These are phyloP conservation scores for Neophaeococcomyces aloes DNA, from an alignment of 2,329 filamentous ascomycete species.

Conservation along the genomic window DNA sequence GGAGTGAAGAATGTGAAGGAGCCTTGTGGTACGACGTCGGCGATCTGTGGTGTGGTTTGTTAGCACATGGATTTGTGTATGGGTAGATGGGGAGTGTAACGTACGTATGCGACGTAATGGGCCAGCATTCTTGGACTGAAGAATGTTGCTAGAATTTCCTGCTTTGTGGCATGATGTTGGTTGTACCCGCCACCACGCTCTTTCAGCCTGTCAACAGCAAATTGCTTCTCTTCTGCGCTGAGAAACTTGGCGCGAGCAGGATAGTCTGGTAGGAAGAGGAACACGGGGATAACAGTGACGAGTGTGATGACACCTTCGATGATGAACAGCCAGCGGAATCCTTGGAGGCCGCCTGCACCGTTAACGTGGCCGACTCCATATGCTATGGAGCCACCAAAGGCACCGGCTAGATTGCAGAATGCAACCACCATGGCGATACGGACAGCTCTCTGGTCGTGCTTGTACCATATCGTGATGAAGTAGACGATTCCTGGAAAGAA, in stretches of 20 bases:
- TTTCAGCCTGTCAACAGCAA: constrained; percentile 35
- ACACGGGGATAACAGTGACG: constrained; percentile 28
- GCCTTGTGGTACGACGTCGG: constrained; percentile 18
- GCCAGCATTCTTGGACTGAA: constrained; percentile 17
- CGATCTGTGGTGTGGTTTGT: no score
- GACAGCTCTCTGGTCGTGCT: constrained; percentile 47
- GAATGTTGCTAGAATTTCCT: constrained; percentile 13
- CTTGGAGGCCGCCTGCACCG: constrained; percentile 28
- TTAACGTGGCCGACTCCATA: constrained; percentile 31
- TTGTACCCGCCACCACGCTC: constrained; percentile 30
- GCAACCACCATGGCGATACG: constrained; percentile 47
- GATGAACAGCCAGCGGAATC: constrained; percentile 37
- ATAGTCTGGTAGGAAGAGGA: constrained; percentile 36
- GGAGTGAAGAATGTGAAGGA: constrained; percentile 18
- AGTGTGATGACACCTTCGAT: constrained; percentile 33
- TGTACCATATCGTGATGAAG: constrained; percentile 60
- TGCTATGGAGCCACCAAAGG: constrained; percentile 40
- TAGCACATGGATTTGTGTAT: no score
- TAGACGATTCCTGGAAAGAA: constrained; percentile 42
- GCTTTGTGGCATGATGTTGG: constrained; percentile 12
- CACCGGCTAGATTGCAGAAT: constrained; percentile 45
- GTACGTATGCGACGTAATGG: constrained; percentile 19
- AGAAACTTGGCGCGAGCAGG: constrained; percentile 36
- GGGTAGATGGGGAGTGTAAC: not conserved
- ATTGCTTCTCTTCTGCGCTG: constrained; percentile 32